Percentiles rank a stretch among this genome's conserved stretches.
Conservation (phyloP, 192 early-diverging fungal genomes). For the Backusella morwellensis region DNA sequence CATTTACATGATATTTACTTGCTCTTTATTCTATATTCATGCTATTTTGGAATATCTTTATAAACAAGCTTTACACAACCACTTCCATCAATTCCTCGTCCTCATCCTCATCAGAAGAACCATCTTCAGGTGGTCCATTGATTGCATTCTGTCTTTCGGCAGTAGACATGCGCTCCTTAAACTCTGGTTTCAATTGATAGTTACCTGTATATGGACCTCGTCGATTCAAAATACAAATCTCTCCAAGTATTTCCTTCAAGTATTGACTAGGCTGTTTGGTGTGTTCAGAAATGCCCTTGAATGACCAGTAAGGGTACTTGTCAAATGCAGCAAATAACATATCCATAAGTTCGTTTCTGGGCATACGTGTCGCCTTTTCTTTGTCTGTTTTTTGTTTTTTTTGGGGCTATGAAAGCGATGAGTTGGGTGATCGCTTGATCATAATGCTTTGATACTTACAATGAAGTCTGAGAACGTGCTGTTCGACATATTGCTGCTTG, state of each 20-base stretch:
- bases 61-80: not conserved
- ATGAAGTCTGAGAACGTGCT: slow-evolving; percentile 31
- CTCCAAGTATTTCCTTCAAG: slow-evolving; percentile 79
- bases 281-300: slow-evolving; percentile 81
- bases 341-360: slow-evolving; percentile 79
- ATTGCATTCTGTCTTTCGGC: slow-evolving; percentile 23
- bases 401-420: slow-evolving; percentile 1
- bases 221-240: slow-evolving; percentile 82
- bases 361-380: slow-evolving; percentile 83
- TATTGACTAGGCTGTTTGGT: slow-evolving; percentile 80
- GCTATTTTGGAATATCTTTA: not conserved
- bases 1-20: not conserved
- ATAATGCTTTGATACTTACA: slow-evolving; percentile 4
- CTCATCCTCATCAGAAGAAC: slow-evolving; percentile 15
- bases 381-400: slow-evolving; percentile 39
- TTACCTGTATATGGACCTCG: slow-evolving; percentile 76
- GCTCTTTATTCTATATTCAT: not conserved
- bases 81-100: slow-evolving; percentile 19
- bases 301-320: slow-evolving; percentile 76
- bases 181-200: slow-evolving; percentile 88
- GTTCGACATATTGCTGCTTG: slow-evolving; percentile 29
- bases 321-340: slow-evolving; percentile 81
- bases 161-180: slow-evolving; percentile 46
- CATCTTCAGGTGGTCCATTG: slow-evolving; percentile 4
- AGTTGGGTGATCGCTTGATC: not conserved